Evolutionary conservation across 2,329 filamentous ascomycete species (phyloP).

Genomic region (Chaetomiaceae sp.): DNA sequence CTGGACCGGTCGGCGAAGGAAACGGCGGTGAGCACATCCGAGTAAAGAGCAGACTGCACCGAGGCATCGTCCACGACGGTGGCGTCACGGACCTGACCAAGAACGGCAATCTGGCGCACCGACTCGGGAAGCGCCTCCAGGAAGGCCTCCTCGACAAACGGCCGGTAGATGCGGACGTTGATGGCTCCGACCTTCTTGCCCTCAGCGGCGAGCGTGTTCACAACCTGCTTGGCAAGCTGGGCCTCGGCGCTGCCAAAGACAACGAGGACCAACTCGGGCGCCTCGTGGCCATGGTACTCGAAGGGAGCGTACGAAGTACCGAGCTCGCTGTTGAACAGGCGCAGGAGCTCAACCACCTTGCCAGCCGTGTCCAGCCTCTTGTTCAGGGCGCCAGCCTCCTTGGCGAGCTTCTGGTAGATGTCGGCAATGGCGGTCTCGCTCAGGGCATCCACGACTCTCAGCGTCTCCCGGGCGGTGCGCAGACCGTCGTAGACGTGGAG

Average conservation of each 20-base stretch:
- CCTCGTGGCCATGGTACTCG: conserved; percentile 83
- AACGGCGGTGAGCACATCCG: conserved; percentile 83
- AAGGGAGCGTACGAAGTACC: conserved; percentile 91
- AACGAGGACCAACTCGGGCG: conserved; percentile 78
- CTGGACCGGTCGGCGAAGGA: conserved; percentile 67
- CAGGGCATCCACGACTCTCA: conserved; percentile 66
- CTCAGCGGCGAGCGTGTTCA: conserved; percentile 64
- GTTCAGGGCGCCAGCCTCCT: conserved; percentile 55
- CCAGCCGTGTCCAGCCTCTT: conserved; percentile 69
- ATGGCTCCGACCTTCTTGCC: conserved; percentile 80
- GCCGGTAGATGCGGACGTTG: conserved; percentile 89
- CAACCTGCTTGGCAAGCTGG: conserved; percentile 78
- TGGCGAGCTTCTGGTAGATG: conserved; percentile 62
- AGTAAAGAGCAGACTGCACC: conserved; percentile 79
- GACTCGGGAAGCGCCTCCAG: conserved; percentile 73
- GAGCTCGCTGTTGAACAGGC: conserved; percentile 81
- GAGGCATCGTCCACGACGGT: conserved; percentile 69
- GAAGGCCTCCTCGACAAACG: conserved; percentile 94
- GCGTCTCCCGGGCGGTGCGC: conserved; percentile 66
- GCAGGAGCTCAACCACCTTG: conserved; percentile 64
- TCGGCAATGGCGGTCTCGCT: conserved; percentile 59
- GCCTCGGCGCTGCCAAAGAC: conserved; percentile 91
- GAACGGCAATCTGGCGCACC: conserved; percentile 70
- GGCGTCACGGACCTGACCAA: conserved; percentile 80
- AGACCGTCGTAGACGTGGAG: conserved; percentile 78